These are phyloP conservation scores for Leishmania gerbilli DNA, from an alignment of 208 protist genomes.

Conservation along the genomic window DNA sequence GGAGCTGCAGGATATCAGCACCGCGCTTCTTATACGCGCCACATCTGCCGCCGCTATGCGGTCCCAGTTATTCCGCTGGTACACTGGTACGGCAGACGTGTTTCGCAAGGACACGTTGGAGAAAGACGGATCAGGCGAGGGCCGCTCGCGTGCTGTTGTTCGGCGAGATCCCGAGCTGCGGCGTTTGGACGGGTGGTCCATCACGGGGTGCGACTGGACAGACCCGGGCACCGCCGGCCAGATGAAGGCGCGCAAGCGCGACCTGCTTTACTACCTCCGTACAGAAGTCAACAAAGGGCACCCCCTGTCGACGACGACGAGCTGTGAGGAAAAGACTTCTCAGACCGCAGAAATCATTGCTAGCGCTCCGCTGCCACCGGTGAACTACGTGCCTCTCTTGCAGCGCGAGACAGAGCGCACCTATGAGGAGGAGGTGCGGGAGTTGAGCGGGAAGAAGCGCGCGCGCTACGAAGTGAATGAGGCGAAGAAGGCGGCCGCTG, in stretches of 20 bases:
- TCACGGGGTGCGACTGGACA: slow-evolving; percentile 83
- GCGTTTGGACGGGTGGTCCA: slow-evolving; percentile 57
- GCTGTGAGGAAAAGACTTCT: not conserved
- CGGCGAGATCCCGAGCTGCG: slow-evolving; percentile 6
- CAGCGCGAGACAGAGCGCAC: slow-evolving; percentile 78
- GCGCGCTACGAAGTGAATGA: slow-evolving; percentile 77
- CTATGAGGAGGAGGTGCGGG: slow-evolving; percentile 70
- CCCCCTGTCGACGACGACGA: not conserved
- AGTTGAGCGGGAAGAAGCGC: slow-evolving; percentile 68
- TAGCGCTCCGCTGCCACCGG: not conserved
- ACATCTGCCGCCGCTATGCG: slow-evolving; percentile 64
- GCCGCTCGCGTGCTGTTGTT: not conserved
- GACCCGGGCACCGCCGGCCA: slow-evolving; percentile 43
- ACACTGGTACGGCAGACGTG: slow-evolving; percentile 35
- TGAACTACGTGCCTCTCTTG: slow-evolving; percentile 68
- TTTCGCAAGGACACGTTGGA: slow-evolving; percentile 10
- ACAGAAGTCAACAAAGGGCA: not conserved
- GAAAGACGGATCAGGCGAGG: not conserved
- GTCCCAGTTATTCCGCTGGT: slow-evolving; percentile 68
- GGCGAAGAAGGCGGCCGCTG: slow-evolving; percentile 59
- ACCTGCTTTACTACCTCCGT: slow-evolving; percentile 41
- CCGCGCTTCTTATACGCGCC: slow-evolving; percentile 66
- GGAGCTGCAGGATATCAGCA: slow-evolving; percentile 81
- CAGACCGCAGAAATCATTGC: too few relatives aligned
- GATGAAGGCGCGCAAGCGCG: slow-evolving; percentile 51